phyloP scores from a whole-genome alignment of 306 rosid species.

The Coriaria nepalensis region DNA sequence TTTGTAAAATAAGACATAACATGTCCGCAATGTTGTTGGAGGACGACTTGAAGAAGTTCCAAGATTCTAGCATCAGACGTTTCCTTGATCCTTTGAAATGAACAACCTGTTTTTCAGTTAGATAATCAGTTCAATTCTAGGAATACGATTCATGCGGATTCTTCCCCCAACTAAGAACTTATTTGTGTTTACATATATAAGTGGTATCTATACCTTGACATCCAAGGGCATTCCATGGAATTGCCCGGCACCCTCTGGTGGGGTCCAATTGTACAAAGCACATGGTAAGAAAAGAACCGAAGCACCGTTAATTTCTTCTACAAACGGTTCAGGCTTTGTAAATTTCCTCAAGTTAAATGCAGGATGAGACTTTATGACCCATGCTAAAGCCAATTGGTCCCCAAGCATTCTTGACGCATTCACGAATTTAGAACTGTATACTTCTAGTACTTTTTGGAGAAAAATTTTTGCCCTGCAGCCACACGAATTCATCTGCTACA shows the following conservation, averaged over 20 bases:
- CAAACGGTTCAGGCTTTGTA: conserved; percentile 36
- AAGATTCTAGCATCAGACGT: conserved; percentile 86
- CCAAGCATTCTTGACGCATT: conserved; percentile 87
- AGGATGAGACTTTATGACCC: conserved; percentile 69
- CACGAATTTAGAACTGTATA: conserved; percentile 50
- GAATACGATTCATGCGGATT: too few species aligned
- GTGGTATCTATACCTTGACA: conserved; percentile 51
- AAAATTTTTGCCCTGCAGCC: conserved; percentile 72
- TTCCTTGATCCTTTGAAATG: conserved; percentile 98
- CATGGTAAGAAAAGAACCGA: conserved; percentile 71
- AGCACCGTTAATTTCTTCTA: conserved; percentile 49
- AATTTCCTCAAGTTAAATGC: conserved; percentile 53
- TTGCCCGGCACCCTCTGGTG: conserved; percentile 97
- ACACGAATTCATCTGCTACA: too few species aligned
- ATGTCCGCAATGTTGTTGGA: conserved; percentile 42
- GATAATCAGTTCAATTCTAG: too few species aligned
- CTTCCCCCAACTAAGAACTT: too few species aligned
- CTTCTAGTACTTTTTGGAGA: conserved; percentile 53
- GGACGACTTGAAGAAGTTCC: conserved; percentile 65
- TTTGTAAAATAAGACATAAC: conserved; percentile 72
- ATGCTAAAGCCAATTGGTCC: conserved; percentile 92
- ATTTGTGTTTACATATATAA: not conserved
- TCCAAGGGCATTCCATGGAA: conserved; percentile 92
- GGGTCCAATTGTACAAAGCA: conserved; percentile 81
- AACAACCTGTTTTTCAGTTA: conserved; percentile 42